Evolutionary conservation across 2,329 filamentous ascomycete genomes (phyloP).

Genomic region (Colletotrichum horii): DNA sequence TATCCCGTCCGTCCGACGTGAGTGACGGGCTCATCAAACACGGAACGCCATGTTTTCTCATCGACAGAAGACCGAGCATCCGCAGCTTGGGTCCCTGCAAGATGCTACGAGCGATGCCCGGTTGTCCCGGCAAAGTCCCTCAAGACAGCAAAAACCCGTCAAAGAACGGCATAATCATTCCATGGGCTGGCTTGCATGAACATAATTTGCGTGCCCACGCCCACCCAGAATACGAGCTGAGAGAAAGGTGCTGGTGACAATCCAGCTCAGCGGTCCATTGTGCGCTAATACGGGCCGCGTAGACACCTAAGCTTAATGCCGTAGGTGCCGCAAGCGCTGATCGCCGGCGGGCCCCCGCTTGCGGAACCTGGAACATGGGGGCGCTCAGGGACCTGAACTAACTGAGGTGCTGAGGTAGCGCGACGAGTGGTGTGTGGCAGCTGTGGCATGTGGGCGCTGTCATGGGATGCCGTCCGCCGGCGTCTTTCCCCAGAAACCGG

Average conservation of each 20-base stretch:
- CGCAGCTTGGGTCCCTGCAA: background rate
- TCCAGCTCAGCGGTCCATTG: background rate
- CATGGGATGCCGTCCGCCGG: background rate
- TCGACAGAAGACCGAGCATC: background rate
- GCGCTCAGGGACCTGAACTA: background rate
- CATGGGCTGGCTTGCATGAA: background rate
- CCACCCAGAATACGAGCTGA: background rate
- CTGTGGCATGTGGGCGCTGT: constrained; percentile 1
- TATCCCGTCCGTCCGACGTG: background rate
- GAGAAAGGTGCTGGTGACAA: background rate
- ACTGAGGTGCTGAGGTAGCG: background rate
- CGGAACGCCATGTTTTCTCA: background rate
- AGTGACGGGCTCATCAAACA: background rate
- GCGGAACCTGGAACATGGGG: constrained; percentile 7
- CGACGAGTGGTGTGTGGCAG: constrained; percentile 1
- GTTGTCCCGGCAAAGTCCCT: background rate
- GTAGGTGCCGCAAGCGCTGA: background rate
- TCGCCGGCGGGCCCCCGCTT: background rate
- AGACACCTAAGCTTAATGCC: background rate
- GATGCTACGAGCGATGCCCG: background rate
- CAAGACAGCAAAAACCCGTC: background rate
- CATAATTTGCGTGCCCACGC: background rate
- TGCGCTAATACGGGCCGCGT: background rate
- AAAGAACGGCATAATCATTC: background rate
- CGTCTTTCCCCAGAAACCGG: background rate